These are phyloP conservation scores for Sanghuangporus baumii DNA, from an alignment of 1,284 basidiomycete species.

Conservation along the genomic window DNA sequence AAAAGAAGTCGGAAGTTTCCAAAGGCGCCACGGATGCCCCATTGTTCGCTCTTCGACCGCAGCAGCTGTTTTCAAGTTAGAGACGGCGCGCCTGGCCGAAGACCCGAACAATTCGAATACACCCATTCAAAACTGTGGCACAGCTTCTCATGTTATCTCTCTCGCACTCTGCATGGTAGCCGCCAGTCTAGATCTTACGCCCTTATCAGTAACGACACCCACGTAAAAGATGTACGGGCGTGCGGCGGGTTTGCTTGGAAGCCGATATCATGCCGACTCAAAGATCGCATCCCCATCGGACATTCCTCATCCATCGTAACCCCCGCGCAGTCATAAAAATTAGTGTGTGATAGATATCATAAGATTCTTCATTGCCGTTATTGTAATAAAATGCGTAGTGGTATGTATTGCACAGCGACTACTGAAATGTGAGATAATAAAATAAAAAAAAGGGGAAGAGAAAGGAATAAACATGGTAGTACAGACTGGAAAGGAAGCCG, in stretches of 20 bases:
- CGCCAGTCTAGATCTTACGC: no score
- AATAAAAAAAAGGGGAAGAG: not conserved
- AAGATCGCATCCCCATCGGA: not conserved
- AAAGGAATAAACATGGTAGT: slow-evolving; percentile 3
- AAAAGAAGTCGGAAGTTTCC: not conserved
- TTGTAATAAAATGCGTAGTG: not conserved
- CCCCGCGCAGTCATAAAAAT: not conserved
- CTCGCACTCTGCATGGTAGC: not conserved
- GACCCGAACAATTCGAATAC: not conserved
- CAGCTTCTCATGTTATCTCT: not conserved
- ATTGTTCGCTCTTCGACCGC: not conserved
- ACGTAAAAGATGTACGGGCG: not conserved
- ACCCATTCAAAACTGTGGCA: not conserved
- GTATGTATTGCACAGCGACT: not conserved
- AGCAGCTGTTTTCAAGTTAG: not conserved
- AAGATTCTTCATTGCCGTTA: not conserved
- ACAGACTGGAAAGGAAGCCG: not conserved
- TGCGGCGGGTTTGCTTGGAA: not conserved
- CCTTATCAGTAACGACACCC: not conserved
- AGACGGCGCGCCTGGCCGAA: not conserved
- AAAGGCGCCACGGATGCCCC: not conserved
- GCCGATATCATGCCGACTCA: not conserved
- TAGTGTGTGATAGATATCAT: not conserved
- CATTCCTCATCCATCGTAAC: not conserved
- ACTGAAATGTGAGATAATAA: not conserved